Conservation (phyloP, 495 filamentous ascomycete genomes). For the Xylaria castorea region DNA sequence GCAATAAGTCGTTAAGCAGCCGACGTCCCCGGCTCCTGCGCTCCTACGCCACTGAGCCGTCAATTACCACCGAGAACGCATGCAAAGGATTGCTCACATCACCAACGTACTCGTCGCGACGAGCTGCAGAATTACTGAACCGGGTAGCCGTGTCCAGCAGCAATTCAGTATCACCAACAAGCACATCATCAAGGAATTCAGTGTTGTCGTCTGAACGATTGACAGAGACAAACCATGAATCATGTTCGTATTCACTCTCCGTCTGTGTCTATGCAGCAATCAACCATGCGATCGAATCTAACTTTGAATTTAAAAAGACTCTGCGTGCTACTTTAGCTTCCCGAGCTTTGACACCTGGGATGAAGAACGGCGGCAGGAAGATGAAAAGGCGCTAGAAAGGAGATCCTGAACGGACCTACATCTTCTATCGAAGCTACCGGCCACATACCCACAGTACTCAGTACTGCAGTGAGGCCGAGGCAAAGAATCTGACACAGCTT, state of each 20-base stretch:
- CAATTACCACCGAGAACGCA: constrained; percentile 61
- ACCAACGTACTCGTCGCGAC: constrained; percentile 48
- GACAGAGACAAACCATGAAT: constrained; percentile 40
- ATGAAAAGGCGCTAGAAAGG: constrained; percentile 36
- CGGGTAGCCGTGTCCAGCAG: constrained; percentile 57
- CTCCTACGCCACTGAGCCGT: constrained; percentile 59
- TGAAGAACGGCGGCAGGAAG: constrained; percentile 44
- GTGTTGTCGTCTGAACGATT: constrained; percentile 31
- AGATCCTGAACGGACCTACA: constrained; percentile 4
- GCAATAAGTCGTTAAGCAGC: constrained; percentile 37
- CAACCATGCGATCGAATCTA: not conserved
- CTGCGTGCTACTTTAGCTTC: constrained; percentile 62
- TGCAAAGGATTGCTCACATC: constrained; percentile 55
- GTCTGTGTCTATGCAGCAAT: constrained; percentile 27
- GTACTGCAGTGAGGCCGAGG: constrained; percentile 1
- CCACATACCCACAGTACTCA: not conserved
- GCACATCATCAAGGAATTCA: constrained; percentile 21
- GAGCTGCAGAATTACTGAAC: constrained; percentile 59
- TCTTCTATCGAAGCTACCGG: not conserved
- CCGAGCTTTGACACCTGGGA: constrained; percentile 62
- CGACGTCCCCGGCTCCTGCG: constrained; percentile 58
- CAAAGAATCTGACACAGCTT: constrained; percentile 1
- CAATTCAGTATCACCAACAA: constrained; percentile 39
- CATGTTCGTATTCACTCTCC: constrained; percentile 24
- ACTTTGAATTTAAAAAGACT: constrained; percentile 33